A percentile compares a stretch with the other conserved stretches of the same genome.
These are phyloP conservation scores for Brassica juncea DNA, from an alignment of 345 rosid genomes.

Conservation along the genomic window DNA sequence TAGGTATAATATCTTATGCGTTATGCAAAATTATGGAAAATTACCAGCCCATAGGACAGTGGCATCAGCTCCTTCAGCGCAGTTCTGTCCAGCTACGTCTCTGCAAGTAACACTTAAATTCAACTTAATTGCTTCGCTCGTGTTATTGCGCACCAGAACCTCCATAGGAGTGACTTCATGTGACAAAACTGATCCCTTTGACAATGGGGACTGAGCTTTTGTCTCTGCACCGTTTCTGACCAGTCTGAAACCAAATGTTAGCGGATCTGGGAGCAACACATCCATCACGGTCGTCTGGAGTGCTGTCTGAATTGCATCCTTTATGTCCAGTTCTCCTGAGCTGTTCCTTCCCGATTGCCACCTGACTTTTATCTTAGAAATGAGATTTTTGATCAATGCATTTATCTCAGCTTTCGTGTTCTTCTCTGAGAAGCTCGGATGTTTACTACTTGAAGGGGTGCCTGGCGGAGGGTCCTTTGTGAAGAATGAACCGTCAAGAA, in stretches of 20 bases:
- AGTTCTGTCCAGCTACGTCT: conserved; percentile 95
- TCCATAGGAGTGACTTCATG: conserved; percentile 93
- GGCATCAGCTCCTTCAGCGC: conserved; percentile 77
- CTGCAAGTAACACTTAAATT: conserved; percentile 82
- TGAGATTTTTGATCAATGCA: conserved; percentile 78
- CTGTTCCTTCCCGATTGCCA: conserved; percentile 98
- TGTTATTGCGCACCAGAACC: conserved; percentile 81
- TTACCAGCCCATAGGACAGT: conserved; percentile 97
- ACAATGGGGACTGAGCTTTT: conserved; percentile 30
- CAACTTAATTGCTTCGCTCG: conserved; percentile 79
- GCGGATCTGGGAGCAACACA: conserved; percentile 92
- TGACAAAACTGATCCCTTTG: conserved; percentile 61
- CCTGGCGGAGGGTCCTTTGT: conserved; percentile 63
- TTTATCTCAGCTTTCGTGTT: conserved; percentile 84
- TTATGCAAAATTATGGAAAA: not conserved
- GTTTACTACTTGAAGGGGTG: conserved; percentile 43
- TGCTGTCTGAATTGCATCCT: conserved; percentile 86
- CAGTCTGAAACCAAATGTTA: conserved; percentile 89
- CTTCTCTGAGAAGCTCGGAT: conserved; percentile 79
- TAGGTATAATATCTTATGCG: not conserved
- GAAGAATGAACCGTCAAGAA: conserved; percentile 89
- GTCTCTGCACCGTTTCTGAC: conserved; percentile 43
- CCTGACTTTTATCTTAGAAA: conserved; percentile 85
- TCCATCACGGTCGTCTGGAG: conserved; percentile 94
- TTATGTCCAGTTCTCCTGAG: conserved; percentile 88